phyloP scores from a whole-genome alignment of 2,329 filamentous ascomycete genomes.

The Leptographium flavum region DNA sequence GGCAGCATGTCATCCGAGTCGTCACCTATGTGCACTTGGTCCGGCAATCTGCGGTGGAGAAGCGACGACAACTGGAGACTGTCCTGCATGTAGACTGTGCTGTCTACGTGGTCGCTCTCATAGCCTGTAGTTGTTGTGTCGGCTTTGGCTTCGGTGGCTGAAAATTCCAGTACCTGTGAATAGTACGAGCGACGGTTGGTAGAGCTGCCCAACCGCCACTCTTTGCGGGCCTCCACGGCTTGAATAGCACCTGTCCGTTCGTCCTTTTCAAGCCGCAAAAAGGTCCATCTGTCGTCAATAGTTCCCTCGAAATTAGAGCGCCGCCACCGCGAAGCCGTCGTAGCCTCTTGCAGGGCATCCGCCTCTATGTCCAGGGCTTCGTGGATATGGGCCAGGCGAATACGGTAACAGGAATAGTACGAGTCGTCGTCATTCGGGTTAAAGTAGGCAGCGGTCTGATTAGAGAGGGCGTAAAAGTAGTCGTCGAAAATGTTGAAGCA shows the following conservation, averaged over 20 bases:
- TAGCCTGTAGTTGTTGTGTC: no score
- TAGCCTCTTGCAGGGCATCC: constrained; percentile 22
- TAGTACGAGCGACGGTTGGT: constrained; percentile 54
- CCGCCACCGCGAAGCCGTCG: constrained; percentile 42
- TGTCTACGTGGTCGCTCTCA: no score
- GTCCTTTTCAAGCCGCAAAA: constrained; percentile 46
- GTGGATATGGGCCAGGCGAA: constrained; percentile 33
- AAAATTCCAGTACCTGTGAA: constrained; percentile 35
- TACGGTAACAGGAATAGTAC: constrained; percentile 53
- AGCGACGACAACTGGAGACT: not conserved
- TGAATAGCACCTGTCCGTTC: constrained; percentile 41
- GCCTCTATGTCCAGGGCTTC: no score
- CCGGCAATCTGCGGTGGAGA: constrained; percentile 12
- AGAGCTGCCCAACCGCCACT: constrained; percentile 41
- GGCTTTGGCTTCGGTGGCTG: not conserved
- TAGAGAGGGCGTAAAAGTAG: constrained; percentile 58
- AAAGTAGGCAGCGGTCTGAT: constrained; percentile 41
- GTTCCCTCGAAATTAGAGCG: constrained; percentile 57
- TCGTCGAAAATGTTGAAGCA: constrained; percentile 56
- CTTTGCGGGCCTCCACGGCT: constrained; percentile 54
- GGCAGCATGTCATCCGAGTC: constrained; percentile 24
- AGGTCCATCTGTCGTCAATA: constrained; percentile 61
- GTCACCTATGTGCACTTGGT: constrained; percentile 34
- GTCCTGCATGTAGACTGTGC: not conserved
- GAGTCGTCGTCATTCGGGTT: constrained; percentile 51